Conservation (phyloP, 345 rosid species). For the Heritiera littoralis region DNA sequence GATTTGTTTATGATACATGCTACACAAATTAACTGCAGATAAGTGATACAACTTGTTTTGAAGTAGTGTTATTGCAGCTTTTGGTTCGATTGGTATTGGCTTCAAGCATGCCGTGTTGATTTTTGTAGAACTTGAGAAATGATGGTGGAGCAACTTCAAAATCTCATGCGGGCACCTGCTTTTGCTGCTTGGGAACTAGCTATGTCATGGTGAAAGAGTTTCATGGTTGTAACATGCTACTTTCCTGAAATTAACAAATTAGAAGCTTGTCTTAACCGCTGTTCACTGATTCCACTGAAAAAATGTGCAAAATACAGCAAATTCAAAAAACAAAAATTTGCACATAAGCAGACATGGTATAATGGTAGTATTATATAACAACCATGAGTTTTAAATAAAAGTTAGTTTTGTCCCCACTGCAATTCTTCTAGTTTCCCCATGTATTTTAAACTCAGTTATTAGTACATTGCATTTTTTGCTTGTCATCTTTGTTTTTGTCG, state of each 20-base stretch:
- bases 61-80: constrained; percentile 7
- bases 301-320: background rate
- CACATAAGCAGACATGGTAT: no score
- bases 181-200: background rate
- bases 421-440: no score
- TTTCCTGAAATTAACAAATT: background rate
- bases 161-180: background rate
- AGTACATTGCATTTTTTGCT: background rate
- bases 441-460: background rate
- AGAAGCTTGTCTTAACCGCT: background rate
- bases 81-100: constrained; percentile 12
- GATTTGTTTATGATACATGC: background rate
- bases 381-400: no score
- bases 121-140: background rate
- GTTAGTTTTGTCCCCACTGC: no score
- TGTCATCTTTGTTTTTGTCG: background rate
- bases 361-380: no score
- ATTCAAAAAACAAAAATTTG: no score
- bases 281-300: background rate
- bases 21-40: background rate
- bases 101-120: constrained; percentile 5
- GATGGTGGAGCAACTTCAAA: background rate
- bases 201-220: constrained; percentile 3
- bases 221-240: background rate
- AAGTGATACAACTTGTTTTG: background rate